A percentile compares a stretch with the other conserved stretches of the same genome.
These are phyloP conservation scores for Nemania bipapillata DNA, from an alignment of 2,329 filamentous ascomycete genomes.

Conservation along the genomic window DNA sequence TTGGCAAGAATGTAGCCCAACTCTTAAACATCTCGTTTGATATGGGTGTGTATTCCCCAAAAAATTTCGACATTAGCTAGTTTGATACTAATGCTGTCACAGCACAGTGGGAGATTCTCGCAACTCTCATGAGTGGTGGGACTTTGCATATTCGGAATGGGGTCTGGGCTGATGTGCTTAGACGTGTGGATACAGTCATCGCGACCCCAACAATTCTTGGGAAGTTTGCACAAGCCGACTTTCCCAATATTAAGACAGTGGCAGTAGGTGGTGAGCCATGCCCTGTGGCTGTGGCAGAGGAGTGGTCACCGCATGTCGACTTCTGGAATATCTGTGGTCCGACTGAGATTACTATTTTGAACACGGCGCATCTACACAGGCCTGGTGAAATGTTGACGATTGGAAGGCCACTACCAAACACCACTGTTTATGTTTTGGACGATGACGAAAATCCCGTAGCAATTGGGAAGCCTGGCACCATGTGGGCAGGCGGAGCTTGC, in stretches of 20 bases:
- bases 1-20: conserved; percentile 64
- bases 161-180: conserved; percentile 60
- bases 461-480: conserved; percentile 61
- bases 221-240: conserved; percentile 60
- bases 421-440: conserved; percentile 65
- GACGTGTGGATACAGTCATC: conserved; percentile 64
- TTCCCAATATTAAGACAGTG: conserved; percentile 63
- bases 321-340: conserved; percentile 70
- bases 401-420: conserved; percentile 67
- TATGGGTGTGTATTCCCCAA: conserved; percentile 61
- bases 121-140: conserved; percentile 66
- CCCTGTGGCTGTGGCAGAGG: conserved; percentile 60
- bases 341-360: conserved; percentile 69
- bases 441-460: conserved; percentile 58
- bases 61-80: conserved; percentile 20
- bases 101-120: conserved; percentile 71
- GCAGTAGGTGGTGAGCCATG: conserved; percentile 66
- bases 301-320: conserved; percentile 62
- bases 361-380: conserved; percentile 65
- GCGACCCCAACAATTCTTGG: conserved; percentile 66
- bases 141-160: conserved; percentile 64
- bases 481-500: conserved; percentile 68
- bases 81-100: conserved; percentile 22
- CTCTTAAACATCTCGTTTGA: conserved; percentile 69
- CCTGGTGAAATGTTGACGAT: conserved; percentile 62